Evolutionary conservation across 495 filamentous ascomycete species (phyloP).

Genomic region (Penicillium longicatenatum): DNA sequence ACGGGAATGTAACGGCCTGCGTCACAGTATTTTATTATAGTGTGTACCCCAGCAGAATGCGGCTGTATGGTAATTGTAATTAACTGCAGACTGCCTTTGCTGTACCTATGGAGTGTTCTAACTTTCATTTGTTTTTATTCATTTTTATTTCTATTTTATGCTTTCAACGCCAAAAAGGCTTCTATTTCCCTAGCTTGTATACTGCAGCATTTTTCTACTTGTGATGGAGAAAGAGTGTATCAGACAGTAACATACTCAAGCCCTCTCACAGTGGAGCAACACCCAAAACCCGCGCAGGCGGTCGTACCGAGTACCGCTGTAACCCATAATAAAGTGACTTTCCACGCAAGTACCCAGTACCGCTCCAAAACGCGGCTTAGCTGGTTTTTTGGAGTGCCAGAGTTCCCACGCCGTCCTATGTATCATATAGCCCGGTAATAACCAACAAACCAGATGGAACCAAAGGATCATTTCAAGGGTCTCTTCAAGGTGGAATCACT

Average conservation of each 20-base stretch:
- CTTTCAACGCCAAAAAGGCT: neutral
- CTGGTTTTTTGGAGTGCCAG: neutral
- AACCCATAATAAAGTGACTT: slow-evolving; percentile 19
- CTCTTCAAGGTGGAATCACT: no score
- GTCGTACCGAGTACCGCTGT: slow-evolving; percentile 25
- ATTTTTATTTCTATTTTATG: neutral
- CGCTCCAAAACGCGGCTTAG: slow-evolving; percentile 5
- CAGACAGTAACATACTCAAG: slow-evolving; percentile 22
- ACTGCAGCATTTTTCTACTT: neutral
- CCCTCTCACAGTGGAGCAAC: slow-evolving; percentile 24
- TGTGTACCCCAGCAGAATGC: neutral
- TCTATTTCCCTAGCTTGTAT: no score
- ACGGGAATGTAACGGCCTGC: slow-evolving; percentile 23
- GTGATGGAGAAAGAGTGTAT: neutral
- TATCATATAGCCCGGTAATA: neutral
- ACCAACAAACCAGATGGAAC: neutral
- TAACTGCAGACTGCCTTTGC: neutral
- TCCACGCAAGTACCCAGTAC: slow-evolving; percentile 19
- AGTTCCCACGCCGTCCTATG: neutral
- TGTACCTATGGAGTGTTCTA: neutral
- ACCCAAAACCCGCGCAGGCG: slow-evolving; percentile 26
- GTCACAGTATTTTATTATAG: slow-evolving; percentile 2
- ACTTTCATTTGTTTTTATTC: neutral
- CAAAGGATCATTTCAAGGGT: neutral
- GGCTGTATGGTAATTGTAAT: neutral